Evolutionary conservation across 176 grass and related monocot species (phyloP).

Genomic region (Paspalum notatum): DNA sequence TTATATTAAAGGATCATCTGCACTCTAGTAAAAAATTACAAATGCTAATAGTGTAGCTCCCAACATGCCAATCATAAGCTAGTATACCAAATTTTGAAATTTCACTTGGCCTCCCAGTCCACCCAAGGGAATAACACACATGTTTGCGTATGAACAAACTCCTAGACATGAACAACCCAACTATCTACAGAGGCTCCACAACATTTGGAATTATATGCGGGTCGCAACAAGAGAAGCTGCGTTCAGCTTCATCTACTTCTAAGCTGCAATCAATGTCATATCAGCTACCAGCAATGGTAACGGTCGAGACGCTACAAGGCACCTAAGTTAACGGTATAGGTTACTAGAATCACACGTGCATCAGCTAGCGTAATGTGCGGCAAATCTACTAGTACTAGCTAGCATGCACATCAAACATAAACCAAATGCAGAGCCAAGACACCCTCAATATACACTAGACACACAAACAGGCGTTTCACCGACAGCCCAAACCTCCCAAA

Average conservation of each 20-base stretch:
- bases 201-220: neutral
- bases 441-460: neutral
- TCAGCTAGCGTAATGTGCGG: neutral
- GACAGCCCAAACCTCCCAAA: neutral
- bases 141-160: neutral
- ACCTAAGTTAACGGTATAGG: neutral
- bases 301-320: neutral
- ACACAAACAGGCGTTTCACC: conserved; percentile 16
- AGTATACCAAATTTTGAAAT: neutral
- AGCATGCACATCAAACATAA: conserved; percentile 9
- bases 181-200: neutral
- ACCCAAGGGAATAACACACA: neutral
- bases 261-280: conserved; percentile 3
- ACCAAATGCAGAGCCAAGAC: neutral
- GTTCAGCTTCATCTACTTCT: conserved; percentile 6
- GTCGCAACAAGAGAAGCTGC: conserved; percentile 20
- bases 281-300: neutral
- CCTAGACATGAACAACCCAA: conserved; percentile 1
- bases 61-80: neutral
- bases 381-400: neutral
- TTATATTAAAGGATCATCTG: conserved; percentile 6
- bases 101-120: neutral
- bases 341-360: conserved; percentile 9
- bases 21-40: neutral
- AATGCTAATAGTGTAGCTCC: neutral